phyloP scores from a whole-genome alignment of 352 stramenopile species.

The Phytopythium vexans region DNA sequence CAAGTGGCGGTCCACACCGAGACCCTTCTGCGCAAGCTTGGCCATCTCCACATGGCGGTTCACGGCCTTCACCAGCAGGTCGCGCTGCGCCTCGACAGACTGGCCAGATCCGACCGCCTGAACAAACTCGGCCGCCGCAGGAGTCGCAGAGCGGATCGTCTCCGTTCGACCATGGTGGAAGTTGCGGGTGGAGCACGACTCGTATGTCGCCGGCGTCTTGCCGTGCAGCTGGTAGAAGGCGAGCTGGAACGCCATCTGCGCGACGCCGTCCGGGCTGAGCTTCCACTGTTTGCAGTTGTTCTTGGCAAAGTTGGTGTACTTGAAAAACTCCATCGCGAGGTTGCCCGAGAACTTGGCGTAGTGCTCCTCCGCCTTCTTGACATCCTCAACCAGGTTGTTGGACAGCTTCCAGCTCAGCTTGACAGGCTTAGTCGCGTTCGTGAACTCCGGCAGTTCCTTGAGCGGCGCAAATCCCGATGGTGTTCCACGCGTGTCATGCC shows the following conservation, averaged over 20 bases:
- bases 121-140: constrained; percentile 68
- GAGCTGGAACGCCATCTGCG: constrained; percentile 91
- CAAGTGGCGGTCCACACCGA: constrained; percentile 87
- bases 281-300: constrained; percentile 90
- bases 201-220: constrained; percentile 82
- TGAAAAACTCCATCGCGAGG: constrained; percentile 69
- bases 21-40: constrained; percentile 84
- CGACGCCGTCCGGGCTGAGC: constrained; percentile 87
- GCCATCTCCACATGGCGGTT: constrained; percentile 88
- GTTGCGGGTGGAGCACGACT: constrained; percentile 89
- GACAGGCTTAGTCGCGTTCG: constrained; percentile 32
- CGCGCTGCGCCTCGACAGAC: constrained; percentile 45
- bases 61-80: constrained; percentile 66
- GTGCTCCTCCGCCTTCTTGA: constrained; percentile 68
- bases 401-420: constrained; percentile 75
- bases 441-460: constrained; percentile 58
- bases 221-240: constrained; percentile 83
- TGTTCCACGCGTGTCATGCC: constrained; percentile 85
- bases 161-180: constrained; percentile 92
- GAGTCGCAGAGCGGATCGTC: constrained; percentile 87
- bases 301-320: constrained; percentile 89
- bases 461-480: constrained; percentile 71
- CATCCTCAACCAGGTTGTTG: constrained; percentile 67
- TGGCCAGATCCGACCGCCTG: constrained; percentile 43
- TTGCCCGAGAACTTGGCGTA: constrained; percentile 69